phyloP scores from a whole-genome alignment of 495 filamentous ascomycete species.

The Apiosordaria backusii region DNA sequence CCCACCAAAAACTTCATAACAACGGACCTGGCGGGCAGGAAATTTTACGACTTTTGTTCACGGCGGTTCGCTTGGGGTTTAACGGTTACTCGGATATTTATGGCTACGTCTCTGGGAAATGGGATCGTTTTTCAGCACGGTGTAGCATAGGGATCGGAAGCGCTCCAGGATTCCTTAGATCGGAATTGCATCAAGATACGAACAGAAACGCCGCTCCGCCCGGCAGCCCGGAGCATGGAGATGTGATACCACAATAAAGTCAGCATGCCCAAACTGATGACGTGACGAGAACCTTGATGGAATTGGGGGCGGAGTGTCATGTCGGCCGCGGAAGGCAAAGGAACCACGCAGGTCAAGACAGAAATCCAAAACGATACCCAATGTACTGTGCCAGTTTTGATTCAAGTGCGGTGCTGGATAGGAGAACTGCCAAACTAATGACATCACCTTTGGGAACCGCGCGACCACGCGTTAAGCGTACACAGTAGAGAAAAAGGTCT shows the following conservation, averaged over 20 bases:
- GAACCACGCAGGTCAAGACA: neutral
- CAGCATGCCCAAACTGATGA: neutral
- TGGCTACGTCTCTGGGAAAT: conserved; percentile 34
- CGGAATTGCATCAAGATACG: conserved; percentile 36
- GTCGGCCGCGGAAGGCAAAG: neutral
- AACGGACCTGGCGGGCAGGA: conserved; percentile 30
- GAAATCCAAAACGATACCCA: neutral
- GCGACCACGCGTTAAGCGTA: neutral
- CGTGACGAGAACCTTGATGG: neutral
- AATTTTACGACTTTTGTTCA: conserved; percentile 25
- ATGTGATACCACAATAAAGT: conserved; percentile 18
- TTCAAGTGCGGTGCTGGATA: neutral
- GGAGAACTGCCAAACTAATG: neutral
- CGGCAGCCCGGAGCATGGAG: conserved; percentile 18
- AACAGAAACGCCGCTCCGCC: conserved; percentile 19
- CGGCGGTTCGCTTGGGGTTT: conserved; percentile 33
- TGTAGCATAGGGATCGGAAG: conserved; percentile 41
- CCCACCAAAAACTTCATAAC: conserved; percentile 26
- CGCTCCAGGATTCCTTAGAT: conserved; percentile 38
- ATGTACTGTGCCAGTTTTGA: neutral
- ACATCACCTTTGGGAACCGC: neutral
- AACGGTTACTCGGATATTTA: conserved; percentile 31
- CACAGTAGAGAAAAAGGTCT: neutral
- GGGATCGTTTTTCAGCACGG: conserved; percentile 29
- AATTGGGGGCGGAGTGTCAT: neutral